Conservation (phyloP, 495 filamentous ascomycete species). For the Pyronema domesticum region DNA sequence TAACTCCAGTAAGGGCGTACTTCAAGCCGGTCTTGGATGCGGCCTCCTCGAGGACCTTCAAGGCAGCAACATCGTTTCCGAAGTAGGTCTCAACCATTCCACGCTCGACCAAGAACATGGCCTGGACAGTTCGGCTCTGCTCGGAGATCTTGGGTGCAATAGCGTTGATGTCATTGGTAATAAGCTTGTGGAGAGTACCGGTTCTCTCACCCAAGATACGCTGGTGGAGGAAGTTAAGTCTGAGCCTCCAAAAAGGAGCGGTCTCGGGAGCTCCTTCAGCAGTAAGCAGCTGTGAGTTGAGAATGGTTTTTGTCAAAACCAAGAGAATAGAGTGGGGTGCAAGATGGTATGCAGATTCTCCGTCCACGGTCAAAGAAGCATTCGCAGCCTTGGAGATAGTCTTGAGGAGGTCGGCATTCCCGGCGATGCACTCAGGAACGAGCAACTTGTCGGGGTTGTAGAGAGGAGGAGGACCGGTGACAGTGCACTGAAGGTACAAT, state of each 20-base stretch:
- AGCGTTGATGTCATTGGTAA: slow-evolving; percentile 30
- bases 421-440: slow-evolving; percentile 30
- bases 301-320: slow-evolving; percentile 50
- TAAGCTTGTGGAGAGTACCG: slow-evolving; percentile 35
- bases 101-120: slow-evolving; percentile 58
- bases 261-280: slow-evolving; percentile 14
- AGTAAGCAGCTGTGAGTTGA: slow-evolving; percentile 30
- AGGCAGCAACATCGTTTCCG: slow-evolving; percentile 59
- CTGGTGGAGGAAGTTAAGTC: slow-evolving; percentile 74
- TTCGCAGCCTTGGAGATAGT: slow-evolving; percentile 24
- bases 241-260: slow-evolving; percentile 37
- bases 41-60: slow-evolving; percentile 48
- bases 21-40: slow-evolving; percentile 46
- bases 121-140: slow-evolving; percentile 16
- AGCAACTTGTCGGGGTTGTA: slow-evolving; percentile 37
- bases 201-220: slow-evolving; percentile 66
- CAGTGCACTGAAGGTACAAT: slow-evolving; percentile 77
- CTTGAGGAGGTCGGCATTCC: slow-evolving; percentile 22
- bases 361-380: slow-evolving; percentile 54
- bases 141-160: not conserved
- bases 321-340: slow-evolving; percentile 72
- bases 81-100: slow-evolving; percentile 73
- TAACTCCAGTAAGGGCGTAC: slow-evolving; percentile 66
- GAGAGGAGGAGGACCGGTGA: slow-evolving; percentile 66
- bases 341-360: slow-evolving; percentile 67